Percentiles rank a stretch among this genome's conserved stretches.
Conservation (phyloP, 2,329 filamentous ascomycete genomes). For the Epichloe festucae region DNA sequence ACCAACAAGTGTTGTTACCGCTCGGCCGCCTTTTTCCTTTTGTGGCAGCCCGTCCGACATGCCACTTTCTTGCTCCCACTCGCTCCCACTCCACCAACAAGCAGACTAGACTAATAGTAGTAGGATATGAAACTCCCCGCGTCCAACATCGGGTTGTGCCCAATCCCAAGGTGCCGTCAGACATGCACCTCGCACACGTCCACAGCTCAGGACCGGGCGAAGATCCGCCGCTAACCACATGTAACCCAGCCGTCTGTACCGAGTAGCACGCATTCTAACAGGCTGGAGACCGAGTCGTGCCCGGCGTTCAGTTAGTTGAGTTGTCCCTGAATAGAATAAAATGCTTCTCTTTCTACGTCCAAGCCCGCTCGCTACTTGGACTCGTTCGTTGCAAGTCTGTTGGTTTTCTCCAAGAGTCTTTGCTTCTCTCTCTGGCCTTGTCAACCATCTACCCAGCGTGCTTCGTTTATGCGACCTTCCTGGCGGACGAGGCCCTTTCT, state of each 20-base stretch:
- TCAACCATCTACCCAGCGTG: neutral
- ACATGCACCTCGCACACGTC: conserved; percentile 5
- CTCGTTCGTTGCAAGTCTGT: neutral
- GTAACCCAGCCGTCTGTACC: too few species aligned
- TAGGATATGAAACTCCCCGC: neutral
- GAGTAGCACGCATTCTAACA: neutral
- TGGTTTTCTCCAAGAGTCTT: neutral
- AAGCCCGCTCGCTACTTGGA: neutral
- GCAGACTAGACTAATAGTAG: too few species aligned
- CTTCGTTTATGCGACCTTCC: neutral
- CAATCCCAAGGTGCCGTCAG: conserved; percentile 3
- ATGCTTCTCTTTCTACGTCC: neutral
- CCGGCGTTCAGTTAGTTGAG: neutral
- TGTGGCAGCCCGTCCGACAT: too few species aligned
- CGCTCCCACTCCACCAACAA: too few species aligned
- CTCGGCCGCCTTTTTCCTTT: neutral
- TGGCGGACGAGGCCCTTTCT: neutral
- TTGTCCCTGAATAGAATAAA: too few species aligned
- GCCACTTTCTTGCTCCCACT: too few species aligned
- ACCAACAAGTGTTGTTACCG: neutral
- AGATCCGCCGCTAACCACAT: neutral
- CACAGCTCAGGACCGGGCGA: neutral
- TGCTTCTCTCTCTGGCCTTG: neutral
- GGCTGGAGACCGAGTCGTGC: neutral
- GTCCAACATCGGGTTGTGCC: neutral